Evolutionary conservation across 2,329 filamentous ascomycete species (phyloP), one percentile per base, ranked within the genome.

Genomic region (Ophiocordyceps robertsii): DNA sequence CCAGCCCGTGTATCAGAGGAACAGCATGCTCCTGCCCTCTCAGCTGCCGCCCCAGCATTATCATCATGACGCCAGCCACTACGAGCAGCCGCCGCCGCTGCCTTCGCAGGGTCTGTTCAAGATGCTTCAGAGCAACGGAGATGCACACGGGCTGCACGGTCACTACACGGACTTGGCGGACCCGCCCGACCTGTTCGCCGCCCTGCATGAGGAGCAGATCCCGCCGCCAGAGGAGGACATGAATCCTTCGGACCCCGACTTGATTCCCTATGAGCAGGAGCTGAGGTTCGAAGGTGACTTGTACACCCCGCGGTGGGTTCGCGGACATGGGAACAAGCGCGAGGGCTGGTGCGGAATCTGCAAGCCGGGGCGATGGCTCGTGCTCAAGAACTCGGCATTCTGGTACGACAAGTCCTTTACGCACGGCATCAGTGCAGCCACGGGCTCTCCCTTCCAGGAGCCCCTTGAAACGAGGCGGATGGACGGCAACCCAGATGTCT

Each of bases 401-500:
- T 93, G 87, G 86, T 93, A 93, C 61, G 86, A 93, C 66, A 90
- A 92, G 68, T 85, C 82, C 44, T 93, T 92, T 59, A 86, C 83
- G 2, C 87, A 93, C 56, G 86, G 86, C 40, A 86, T 93, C 58
- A 87, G 82, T 56, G 85, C 84, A 27, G 81, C 83, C 4, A 90
- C 85, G 0, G 85, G 86, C 21, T 80, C 73, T 48, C 77, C 81
- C 4, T 90, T 92, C 64, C 79, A 85, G 56, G 79, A 83, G 51
- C 86, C 86, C 3, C 76, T 82, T 47, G 75, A 86, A 53, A 84
- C 78, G 19, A 70, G 84, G 44, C 73, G 84, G 40, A 86, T 84
- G 67, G 83, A 88, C 56, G 81, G 82, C 33, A 89, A 87, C 54
- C 77, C 84, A 4, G 84, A 87, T 55, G 82, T 87, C 4, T 87